Conservation (phyloP, 1,284 basidiomycete genomes). For the Rhodofomes roseus region DNA sequence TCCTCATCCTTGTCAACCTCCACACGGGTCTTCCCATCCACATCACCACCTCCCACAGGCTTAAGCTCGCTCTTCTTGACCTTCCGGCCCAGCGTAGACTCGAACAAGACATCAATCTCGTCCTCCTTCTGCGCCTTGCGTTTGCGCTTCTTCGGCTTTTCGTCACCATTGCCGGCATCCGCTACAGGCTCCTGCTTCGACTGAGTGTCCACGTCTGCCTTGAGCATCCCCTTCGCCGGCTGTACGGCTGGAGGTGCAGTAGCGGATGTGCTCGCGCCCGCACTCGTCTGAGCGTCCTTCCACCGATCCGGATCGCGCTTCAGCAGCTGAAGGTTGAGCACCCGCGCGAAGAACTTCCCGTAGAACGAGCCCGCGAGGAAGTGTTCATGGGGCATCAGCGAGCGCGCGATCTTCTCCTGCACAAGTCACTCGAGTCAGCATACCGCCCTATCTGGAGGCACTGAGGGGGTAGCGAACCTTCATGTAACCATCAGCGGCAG, state of each 20-base stretch:
- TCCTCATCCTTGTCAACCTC: background rate
- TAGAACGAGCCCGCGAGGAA: slow-evolving; percentile 73
- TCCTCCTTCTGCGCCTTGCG: slow-evolving; percentile 37
- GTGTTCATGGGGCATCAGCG: slow-evolving; percentile 68
- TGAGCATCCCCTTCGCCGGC: background rate
- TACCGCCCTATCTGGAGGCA: background rate
- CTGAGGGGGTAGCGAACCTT: slow-evolving; percentile 49
- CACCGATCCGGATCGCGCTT: slow-evolving; percentile 80
- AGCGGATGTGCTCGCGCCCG: background rate
- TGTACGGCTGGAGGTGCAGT: slow-evolving; percentile 16
- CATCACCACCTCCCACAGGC: slow-evolving; percentile 3
- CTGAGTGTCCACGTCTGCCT: background rate
- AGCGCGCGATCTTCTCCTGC: slow-evolving; percentile 89
- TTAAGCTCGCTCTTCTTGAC: slow-evolving; percentile 47
- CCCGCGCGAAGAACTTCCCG: slow-evolving; percentile 83
- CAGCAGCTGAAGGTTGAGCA: slow-evolving; percentile 76
- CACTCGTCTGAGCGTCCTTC: slow-evolving; percentile 52
- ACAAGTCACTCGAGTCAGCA: background rate
- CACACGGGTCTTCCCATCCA: background rate
- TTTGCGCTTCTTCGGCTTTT: slow-evolving; percentile 25
- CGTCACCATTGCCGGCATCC: slow-evolving; percentile 1
- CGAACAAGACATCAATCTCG: slow-evolving; percentile 73
- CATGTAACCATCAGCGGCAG: slow-evolving; percentile 83
- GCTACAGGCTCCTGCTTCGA: background rate
- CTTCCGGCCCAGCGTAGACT: slow-evolving; percentile 50